Base-by-base conservation (phyloP, 441 rosid genomes). In the Codiaeum variegatum region DNA sequence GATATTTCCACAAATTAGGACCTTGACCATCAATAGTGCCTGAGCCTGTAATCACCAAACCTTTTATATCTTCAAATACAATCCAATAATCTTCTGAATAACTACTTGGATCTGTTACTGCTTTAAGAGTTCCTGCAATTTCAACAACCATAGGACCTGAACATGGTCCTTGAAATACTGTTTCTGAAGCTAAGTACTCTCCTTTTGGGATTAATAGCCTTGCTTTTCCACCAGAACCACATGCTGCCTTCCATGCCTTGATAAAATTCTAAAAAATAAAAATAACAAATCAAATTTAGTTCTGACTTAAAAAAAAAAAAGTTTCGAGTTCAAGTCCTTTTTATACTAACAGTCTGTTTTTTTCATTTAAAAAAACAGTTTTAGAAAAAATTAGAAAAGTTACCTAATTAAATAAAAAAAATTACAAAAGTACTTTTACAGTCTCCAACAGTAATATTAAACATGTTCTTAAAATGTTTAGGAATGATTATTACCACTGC, bases 21-120 rank as follows among this genome's bases (percentile, higher is more conserved):
- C 94, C 94, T 55, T 88, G 90, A 62, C 91, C 94, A 58, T 88
- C 88, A 11, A 88, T 32, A 11, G 73, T 79, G 51, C 94, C 91
- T 0, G 65, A 54, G 2, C 91, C 90, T 6, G 81, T 60, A 19
- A 89, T 59, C 4, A 80, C 47, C 59, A 88, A 67, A 31, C 90
- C 94, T 13, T 76, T 54, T 0, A 88, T 23, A 8, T 61, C 10
- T 24, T 86, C 79, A 65, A 89, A 88, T 7, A 69, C 70, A 60
- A 89, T 62, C 90, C 90, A 86, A 15, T 56, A 70, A 71, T 79
- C 85, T 64, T 81, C 84, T 2, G 77, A 63, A 74, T 75, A 81
- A 31, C 19, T 52, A 65, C 77, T 77, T 18, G 75, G 29, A 67
- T 85, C 88, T 13, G 88, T 5, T 6, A 58, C 32, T 4, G 88